phyloP scores from a whole-genome alignment of 2,329 filamentous ascomycete species.

The Alternaria gaisen region DNA sequence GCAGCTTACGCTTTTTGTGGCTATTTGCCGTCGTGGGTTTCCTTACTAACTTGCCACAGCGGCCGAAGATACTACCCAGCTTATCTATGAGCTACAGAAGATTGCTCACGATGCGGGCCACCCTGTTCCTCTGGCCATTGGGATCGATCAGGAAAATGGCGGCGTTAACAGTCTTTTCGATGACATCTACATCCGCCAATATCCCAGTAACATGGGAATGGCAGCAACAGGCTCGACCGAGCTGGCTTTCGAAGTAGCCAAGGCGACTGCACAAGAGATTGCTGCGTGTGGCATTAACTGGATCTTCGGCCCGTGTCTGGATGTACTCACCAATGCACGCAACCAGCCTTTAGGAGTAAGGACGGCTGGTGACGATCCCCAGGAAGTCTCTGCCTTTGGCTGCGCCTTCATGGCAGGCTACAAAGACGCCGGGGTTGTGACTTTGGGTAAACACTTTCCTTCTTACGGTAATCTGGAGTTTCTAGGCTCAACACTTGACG shows the following conservation, averaged over 20 bases:
- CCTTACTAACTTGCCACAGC: constrained; percentile 63
- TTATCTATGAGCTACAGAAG: constrained; percentile 91
- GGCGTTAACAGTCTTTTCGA: constrained; percentile 97
- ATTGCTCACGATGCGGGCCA: constrained; percentile 92
- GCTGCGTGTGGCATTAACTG: constrained; percentile 94
- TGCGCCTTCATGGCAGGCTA: constrained; percentile 92
- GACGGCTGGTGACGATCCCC: constrained; percentile 89
- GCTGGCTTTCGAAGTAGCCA: constrained; percentile 87
- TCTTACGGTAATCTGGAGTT: constrained; percentile 97
- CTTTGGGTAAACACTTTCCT: constrained; percentile 95
- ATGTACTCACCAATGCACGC: constrained; percentile 91
- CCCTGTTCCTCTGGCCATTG: constrained; percentile 86
- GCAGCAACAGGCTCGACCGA: constrained; percentile 89
- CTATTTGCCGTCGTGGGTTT: constrained; percentile 13
- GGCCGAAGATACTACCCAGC: constrained; percentile 84
- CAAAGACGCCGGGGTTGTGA: constrained; percentile 86
- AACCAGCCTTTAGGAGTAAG: constrained; percentile 91
- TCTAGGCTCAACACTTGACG: constrained; percentile 86
- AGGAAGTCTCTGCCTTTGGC: constrained; percentile 92
- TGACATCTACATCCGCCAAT: constrained; percentile 94
- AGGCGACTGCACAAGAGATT: constrained; percentile 91
- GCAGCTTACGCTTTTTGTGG: constrained; percentile 32
- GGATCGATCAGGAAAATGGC: constrained; percentile 96
- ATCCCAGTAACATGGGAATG: constrained; percentile 95
- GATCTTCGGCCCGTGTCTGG: constrained; percentile 91